Conservation (phyloP, 2,329 filamentous ascomycete genomes). For the Paecilomyces sp. region DNA sequence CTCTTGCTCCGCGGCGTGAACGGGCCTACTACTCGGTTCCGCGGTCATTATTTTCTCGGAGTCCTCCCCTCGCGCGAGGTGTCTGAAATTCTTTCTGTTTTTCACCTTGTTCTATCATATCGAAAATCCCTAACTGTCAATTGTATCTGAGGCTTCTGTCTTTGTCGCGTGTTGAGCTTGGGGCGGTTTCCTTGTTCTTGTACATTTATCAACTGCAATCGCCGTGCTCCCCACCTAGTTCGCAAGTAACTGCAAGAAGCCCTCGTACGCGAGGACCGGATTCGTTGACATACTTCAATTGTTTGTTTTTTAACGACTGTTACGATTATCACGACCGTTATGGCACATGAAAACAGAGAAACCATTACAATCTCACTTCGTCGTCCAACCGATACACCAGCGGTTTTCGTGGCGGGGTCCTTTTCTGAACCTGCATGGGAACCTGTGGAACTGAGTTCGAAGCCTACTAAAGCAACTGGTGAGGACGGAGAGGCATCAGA, state of each 20-base stretch:
- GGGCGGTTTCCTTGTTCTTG: conserved; percentile 7
- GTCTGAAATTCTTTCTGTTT: conserved; percentile 5
- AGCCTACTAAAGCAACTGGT: conserved; percentile 10
- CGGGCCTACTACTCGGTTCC: not conserved
- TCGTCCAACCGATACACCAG: conserved; percentile 16
- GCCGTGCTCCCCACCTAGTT: not conserved
- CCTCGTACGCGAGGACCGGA: not conserved
- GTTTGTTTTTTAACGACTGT: conserved; percentile 5
- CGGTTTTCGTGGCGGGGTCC: conserved; percentile 18
- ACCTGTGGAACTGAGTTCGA: conserved; percentile 16
- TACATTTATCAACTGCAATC: conserved; percentile 6
- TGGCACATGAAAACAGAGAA: conserved; percentile 9
- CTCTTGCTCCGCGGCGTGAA: conserved; percentile 3
- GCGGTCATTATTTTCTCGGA: conserved; percentile 7
- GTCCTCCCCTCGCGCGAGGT: conserved; percentile 7
- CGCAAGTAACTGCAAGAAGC: not conserved
- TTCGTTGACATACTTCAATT: not conserved
- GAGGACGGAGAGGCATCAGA: conserved; percentile 11
- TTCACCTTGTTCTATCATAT: conserved; percentile 6
- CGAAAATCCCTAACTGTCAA: not conserved
- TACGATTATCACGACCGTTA: conserved; percentile 10
- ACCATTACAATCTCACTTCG: conserved; percentile 20
- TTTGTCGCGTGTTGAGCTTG: conserved; percentile 7
- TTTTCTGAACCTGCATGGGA: conserved; percentile 23
- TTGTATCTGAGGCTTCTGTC: not conserved